Evolutionary conservation across 2,329 filamentous ascomycete species (phyloP).

Genomic region (Cytospora schulzeri): DNA sequence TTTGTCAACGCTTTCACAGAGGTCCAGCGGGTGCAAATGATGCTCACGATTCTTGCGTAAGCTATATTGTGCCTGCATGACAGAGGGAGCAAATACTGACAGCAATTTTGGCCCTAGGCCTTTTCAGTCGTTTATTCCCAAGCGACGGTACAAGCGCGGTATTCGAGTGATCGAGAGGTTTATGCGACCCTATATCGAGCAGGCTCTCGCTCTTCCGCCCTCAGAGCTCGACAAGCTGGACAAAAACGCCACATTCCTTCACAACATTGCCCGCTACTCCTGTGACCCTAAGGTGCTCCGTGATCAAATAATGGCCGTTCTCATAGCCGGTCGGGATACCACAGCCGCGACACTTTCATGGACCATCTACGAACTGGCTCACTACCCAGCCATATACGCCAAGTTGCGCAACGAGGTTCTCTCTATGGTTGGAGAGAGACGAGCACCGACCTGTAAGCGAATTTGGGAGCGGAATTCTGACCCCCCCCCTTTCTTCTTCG

Average conservation of each 20-base stretch:
- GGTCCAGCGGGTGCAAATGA: conserved; percentile 68
- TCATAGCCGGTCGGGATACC: conserved; percentile 72
- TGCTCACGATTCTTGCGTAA: conserved; percentile 54
- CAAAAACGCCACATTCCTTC: conserved; percentile 73
- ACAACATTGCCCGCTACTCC: conserved; percentile 72
- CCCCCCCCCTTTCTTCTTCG: too few species aligned
- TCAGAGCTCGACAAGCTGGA: conserved; percentile 71
- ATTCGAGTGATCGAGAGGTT: conserved; percentile 69
- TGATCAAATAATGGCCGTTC: conserved; percentile 74
- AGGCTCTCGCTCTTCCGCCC: conserved; percentile 62
- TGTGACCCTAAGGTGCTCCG: conserved; percentile 64
- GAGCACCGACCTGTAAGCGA: conserved; percentile 42
- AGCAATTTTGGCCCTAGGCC: conserved; percentile 47
- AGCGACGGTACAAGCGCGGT: conserved; percentile 60
- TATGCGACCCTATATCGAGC: conserved; percentile 68
- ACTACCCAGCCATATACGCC: conserved; percentile 40
- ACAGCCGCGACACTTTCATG: conserved; percentile 48
- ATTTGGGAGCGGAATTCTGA: not conserved
- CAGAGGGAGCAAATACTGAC: not conserved
- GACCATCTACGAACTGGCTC: conserved; percentile 42
- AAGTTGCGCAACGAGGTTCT: conserved; percentile 43
- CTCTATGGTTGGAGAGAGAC: conserved; percentile 32
- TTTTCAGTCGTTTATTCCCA: conserved; percentile 60
- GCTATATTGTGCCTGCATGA: not conserved
- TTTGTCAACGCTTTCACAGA: conserved; percentile 73